Conservation (phyloP, 2,329 filamentous ascomycete genomes). For the Colletotrichum shisoi region DNA sequence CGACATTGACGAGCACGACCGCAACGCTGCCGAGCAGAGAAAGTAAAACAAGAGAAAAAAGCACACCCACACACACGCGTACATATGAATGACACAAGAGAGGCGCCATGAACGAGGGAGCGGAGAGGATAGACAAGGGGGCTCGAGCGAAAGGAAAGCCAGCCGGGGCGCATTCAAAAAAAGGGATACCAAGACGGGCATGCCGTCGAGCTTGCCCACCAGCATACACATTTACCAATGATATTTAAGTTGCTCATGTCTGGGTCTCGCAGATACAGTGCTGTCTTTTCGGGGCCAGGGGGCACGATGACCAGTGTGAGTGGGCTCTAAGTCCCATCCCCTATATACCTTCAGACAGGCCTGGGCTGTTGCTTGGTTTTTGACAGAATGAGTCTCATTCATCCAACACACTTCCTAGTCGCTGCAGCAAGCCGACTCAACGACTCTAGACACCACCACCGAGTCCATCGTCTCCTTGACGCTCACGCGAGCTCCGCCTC, state of each 20-base stretch:
- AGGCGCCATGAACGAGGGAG: slow-evolving; percentile 13
- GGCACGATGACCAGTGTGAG: no score
- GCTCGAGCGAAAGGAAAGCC: not conserved
- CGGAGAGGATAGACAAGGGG: slow-evolving; percentile 18
- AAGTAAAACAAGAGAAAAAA: slow-evolving; percentile 39
- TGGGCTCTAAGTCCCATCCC: no score
- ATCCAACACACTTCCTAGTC: not conserved
- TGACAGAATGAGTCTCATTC: not conserved
- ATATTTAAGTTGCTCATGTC: slow-evolving; percentile 23
- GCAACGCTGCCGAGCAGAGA: slow-evolving; percentile 63
- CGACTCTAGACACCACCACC: not conserved
- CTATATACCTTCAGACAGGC: no score
- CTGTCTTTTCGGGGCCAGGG: not conserved
- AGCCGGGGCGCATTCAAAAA: slow-evolving; percentile 17
- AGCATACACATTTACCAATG: slow-evolving; percentile 34
- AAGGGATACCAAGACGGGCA: slow-evolving; percentile 34
- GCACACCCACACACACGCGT: not conserved
- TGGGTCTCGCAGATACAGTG: not conserved
- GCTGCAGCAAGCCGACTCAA: not conserved
- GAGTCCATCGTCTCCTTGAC: no score
- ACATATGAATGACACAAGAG: slow-evolving; percentile 19
- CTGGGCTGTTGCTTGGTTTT: no score
- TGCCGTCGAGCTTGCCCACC: slow-evolving; percentile 30
- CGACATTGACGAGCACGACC: slow-evolving; percentile 93
- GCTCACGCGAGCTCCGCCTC: slow-evolving; percentile 42